phyloP scores from a whole-genome alignment of 495 filamentous ascomycete species.

The Xeromyces bisporus region DNA sequence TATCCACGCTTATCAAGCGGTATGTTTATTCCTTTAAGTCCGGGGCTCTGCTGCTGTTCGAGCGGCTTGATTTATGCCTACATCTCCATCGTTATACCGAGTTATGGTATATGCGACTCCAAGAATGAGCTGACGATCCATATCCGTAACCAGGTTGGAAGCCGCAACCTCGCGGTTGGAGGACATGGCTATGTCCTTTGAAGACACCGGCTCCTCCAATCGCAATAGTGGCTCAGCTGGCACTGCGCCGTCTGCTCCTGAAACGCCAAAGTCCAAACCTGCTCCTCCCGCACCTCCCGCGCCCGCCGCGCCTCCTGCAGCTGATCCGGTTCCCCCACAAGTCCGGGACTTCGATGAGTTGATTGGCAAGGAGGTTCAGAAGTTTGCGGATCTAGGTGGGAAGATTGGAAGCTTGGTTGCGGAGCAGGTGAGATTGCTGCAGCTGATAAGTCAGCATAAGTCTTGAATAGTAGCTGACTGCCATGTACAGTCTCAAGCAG shows the following conservation, averaged over 20 bases:
- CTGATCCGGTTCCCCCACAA: slow-evolving; percentile 50
- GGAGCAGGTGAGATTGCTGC: slow-evolving; percentile 45
- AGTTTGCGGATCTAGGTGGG: slow-evolving; percentile 61
- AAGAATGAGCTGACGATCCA: slow-evolving; percentile 16
- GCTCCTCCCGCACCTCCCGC: slow-evolving; percentile 27
- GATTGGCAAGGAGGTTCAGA: slow-evolving; percentile 55
- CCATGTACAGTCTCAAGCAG: slow-evolving; percentile 35
- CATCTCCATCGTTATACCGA: no score
- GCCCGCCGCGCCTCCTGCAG: slow-evolving; percentile 27
- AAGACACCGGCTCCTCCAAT: slow-evolving; percentile 35
- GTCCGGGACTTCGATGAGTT: slow-evolving; percentile 77
- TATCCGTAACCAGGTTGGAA: slow-evolving; percentile 54
- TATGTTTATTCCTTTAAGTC: slow-evolving; percentile 25
- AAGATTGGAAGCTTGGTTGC: slow-evolving; percentile 61
- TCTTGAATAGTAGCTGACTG: slow-evolving; percentile 2
- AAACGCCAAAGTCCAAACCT: slow-evolving; percentile 17
- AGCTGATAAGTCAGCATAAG: background rate
- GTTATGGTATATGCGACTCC: no score
- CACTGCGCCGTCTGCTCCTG: slow-evolving; percentile 17
- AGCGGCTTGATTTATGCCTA: no score
- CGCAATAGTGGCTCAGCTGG: slow-evolving; percentile 22
- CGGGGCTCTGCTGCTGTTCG: background rate
- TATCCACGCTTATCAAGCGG: slow-evolving; percentile 97
- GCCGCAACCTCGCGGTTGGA: slow-evolving; percentile 91
- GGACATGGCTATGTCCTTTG: slow-evolving; percentile 71